Conservation (phyloP, 768 basidiomycete genomes). For the Boletus rubropictus region DNA sequence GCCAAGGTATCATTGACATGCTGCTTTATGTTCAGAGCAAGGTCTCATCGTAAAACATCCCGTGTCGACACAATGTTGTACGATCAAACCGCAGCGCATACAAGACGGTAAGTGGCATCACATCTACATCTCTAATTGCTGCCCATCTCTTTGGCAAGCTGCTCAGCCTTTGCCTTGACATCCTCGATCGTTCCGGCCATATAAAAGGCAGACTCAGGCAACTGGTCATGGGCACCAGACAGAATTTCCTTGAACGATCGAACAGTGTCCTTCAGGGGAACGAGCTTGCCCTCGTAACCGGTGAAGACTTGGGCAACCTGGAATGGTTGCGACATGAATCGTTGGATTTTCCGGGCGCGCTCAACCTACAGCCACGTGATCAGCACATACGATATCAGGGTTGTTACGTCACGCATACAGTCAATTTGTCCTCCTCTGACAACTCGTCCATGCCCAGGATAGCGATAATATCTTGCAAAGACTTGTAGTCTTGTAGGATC, state of each 20-base stretch:
- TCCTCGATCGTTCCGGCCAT: conserved; percentile 98
- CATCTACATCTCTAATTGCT: conserved; percentile 31
- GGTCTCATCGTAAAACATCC: conserved; percentile 12
- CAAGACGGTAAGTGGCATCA: conserved; percentile 5
- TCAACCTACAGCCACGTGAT: conserved; percentile 58
- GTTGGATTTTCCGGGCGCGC: conserved; percentile 96
- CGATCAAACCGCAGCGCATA: conserved; percentile 1
- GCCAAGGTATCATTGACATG: not conserved
- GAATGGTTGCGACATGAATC: conserved; percentile 99
- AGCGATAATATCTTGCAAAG: conserved; percentile 98
- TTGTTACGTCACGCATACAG: conserved; percentile 26
- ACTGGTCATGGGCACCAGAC: conserved; percentile 75
- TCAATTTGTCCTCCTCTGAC: conserved; percentile 99
- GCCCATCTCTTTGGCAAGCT: conserved; percentile 91
- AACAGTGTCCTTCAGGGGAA: conserved; percentile 91
- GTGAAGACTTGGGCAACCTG: conserved; percentile 99
- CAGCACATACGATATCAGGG: conserved; percentile 1
- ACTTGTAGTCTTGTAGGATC: conserved; percentile 96
- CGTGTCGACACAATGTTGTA: conserved; percentile 11
- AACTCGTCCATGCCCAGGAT: conserved; percentile 99
- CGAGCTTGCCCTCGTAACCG: conserved; percentile 97
- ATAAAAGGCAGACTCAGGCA: conserved; percentile 98
- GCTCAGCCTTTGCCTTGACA: conserved; percentile 95
- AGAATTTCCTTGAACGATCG: conserved; percentile 99
- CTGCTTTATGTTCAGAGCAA: not conserved